Conservation (phyloP, 2,329 filamentous ascomycete genomes). For the Fusarium sp. region DNA sequence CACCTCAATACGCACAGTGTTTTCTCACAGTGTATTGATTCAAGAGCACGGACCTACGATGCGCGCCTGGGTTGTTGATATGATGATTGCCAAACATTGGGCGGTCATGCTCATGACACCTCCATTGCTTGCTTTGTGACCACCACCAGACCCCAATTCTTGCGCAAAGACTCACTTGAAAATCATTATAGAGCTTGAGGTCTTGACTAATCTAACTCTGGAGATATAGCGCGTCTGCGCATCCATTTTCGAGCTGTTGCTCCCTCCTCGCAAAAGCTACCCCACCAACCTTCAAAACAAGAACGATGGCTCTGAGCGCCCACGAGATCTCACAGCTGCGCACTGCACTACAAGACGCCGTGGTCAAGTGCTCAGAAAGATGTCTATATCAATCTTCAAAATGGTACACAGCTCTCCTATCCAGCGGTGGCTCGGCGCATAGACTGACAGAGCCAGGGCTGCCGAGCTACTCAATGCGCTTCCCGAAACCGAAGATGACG, state of each 20-base stretch:
- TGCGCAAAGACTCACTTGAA: background rate
- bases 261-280: slow-evolving; percentile 28
- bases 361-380: slow-evolving; percentile 92
- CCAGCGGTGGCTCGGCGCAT: background rate
- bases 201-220: background rate
- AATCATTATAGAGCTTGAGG: background rate
- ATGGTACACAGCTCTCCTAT: slow-evolving; percentile 73
- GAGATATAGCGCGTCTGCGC: slow-evolving; percentile 17
- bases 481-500: slow-evolving; percentile 71
- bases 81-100: slow-evolving; percentile 27
- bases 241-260: slow-evolving; percentile 1
- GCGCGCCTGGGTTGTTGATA: slow-evolving; percentile 29
- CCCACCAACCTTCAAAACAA: slow-evolving; percentile 37
- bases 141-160: slow-evolving; percentile 1
- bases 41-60: slow-evolving; percentile 6
- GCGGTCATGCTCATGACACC: slow-evolving; percentile 40
- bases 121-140: background rate
- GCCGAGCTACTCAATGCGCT: slow-evolving; percentile 93
- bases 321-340: slow-evolving; percentile 76
- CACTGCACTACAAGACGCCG: slow-evolving; percentile 84
- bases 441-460: slow-evolving; percentile 73
- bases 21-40: background rate
- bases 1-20: slow-evolving; percentile 27
- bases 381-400: slow-evolving; percentile 97
- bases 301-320: slow-evolving; percentile 68